phyloP scores from a whole-genome alignment of 2,329 filamentous ascomycete species.

The Penicillium sp. region DNA sequence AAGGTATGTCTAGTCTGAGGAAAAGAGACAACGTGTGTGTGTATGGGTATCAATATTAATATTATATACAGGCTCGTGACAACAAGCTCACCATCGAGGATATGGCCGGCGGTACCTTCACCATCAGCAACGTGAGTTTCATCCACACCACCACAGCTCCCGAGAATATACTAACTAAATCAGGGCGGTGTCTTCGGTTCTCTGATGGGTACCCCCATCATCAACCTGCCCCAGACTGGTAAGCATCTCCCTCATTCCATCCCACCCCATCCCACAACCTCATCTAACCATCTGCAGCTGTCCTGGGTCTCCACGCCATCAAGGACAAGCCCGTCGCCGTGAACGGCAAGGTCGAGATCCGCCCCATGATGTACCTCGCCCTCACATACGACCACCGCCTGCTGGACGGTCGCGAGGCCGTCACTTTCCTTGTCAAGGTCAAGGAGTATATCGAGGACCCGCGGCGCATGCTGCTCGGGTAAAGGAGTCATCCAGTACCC shows the following conservation, averaged over 20 bases:
- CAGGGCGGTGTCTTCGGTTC: slow-evolving; percentile 91
- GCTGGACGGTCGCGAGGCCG: slow-evolving; percentile 90
- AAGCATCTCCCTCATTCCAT: slow-evolving; percentile 14
- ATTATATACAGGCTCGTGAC: slow-evolving; percentile 72
- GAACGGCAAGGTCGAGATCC: slow-evolving; percentile 91
- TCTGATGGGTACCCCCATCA: slow-evolving; percentile 96
- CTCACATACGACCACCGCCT: slow-evolving; percentile 97
- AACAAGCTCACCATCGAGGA: slow-evolving; percentile 98
- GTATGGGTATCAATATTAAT: neutral
- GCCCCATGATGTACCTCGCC: slow-evolving; percentile 99
- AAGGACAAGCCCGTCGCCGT: slow-evolving; percentile 90
- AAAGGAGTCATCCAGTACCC: slow-evolving; percentile 14
- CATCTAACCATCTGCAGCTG: slow-evolving; percentile 52
- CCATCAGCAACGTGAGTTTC: slow-evolving; percentile 78
- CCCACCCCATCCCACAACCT: neutral
- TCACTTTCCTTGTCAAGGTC: slow-evolving; percentile 93
- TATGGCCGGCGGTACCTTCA: slow-evolving; percentile 98
- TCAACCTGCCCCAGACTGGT: slow-evolving; percentile 91
- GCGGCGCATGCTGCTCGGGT: slow-evolving; percentile 77
- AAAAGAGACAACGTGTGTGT: too few relatives aligned
- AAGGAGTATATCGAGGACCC: slow-evolving; percentile 99
- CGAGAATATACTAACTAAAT: slow-evolving; percentile 14
- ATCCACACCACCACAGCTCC: neutral
- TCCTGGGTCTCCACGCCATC: slow-evolving; percentile 92
- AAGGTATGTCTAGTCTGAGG: slow-evolving; percentile 64